Evolutionary conservation across 2,329 filamentous ascomycete species (phyloP), one percentile per base, ranked within the genome.

Genomic region (Ampelomyces quisqualis): DNA sequence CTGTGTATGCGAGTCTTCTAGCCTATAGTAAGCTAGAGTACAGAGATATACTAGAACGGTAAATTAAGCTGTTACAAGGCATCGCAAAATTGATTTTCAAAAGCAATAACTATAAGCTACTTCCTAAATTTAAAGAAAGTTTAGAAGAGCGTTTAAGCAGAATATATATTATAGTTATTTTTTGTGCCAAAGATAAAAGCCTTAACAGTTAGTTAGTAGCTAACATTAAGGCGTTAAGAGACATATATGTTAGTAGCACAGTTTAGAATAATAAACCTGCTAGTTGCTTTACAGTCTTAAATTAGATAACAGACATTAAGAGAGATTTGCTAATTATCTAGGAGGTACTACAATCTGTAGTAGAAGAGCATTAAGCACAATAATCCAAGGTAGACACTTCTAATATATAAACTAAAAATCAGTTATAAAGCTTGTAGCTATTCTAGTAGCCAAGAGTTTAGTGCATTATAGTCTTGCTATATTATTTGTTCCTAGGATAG

Each of bases 211-310:
- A 73, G 26, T 70, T 96, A n/a, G 83, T 86, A 0, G 71, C 77
- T 7, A 80, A 71, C 38, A 90, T 96, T 55, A 95, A 95, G 60
- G 76, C 69, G 4, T 84, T 80, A 1, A 77, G 82, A 27, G 80
- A 80, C 58, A 85, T 95, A 58, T 95, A 90, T 60, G 85, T 95
- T 5, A 90, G 86, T 45, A 87, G 87, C 0, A 95, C 88, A 9
- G 76, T 70, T 31, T 96, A 90, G 89, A 74, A 81, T 28, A 86
- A 85, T 0, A 71, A 74, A 41, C 79, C 83, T 42, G 90, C 90
- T 7, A 85, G 84, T 46, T 77, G 91, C n/a, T 80, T 95, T 54
- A 90, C 91, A 0, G 81, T 95, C 28, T 85, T 86, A 26, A 96
- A 87, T 59, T 95, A 90, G 88, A 80, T 80, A 65, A 84, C 87